These are phyloP conservation scores for Boletus semigastroideus DNA, from an alignment of 1,284 basidiomycete species.

Conservation along the genomic window DNA sequence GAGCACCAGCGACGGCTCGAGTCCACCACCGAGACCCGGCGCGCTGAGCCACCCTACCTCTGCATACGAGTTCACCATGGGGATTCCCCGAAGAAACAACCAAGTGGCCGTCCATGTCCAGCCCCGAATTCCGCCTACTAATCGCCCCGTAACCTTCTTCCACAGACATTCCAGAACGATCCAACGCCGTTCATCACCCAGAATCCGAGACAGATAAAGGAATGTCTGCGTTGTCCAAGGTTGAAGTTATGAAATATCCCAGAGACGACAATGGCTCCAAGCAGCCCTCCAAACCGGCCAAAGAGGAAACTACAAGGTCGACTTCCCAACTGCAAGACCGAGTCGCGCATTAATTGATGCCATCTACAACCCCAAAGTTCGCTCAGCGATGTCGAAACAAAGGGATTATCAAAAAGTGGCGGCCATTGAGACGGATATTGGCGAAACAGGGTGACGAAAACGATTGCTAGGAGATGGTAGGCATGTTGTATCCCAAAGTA, in stretches of 20 bases:
- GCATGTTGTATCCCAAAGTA: slow-evolving; percentile 45
- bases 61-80: too few relatives aligned
- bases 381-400: slow-evolving; percentile 38
- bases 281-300: too few relatives aligned
- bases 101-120: slow-evolving; percentile 43
- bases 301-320: too few relatives aligned
- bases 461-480: slow-evolving; percentile 43
- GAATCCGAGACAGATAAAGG: too few relatives aligned
- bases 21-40: too few relatives aligned
- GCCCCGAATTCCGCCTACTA: slow-evolving; percentile 46
- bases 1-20: too few relatives aligned
- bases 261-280: too few relatives aligned
- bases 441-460: slow-evolving; percentile 39
- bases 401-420: slow-evolving; percentile 40
- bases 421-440: slow-evolving; percentile 41
- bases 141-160: slow-evolving; percentile 39
- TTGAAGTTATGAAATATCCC: too few relatives aligned
- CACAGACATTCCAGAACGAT: slow-evolving; percentile 49
- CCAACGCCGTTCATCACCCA: slow-evolving; percentile 38
- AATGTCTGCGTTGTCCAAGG: too few relatives aligned
- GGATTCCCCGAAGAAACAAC: too few relatives aligned
- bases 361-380: slow-evolving; percentile 46
- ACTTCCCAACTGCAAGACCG: slow-evolving; percentile 36
- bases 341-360: slow-evolving; percentile 43
- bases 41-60: too few relatives aligned